phyloP scores from a whole-genome alignment of 2,329 filamentous ascomycete species.

The Epichloe uncinata region DNA sequence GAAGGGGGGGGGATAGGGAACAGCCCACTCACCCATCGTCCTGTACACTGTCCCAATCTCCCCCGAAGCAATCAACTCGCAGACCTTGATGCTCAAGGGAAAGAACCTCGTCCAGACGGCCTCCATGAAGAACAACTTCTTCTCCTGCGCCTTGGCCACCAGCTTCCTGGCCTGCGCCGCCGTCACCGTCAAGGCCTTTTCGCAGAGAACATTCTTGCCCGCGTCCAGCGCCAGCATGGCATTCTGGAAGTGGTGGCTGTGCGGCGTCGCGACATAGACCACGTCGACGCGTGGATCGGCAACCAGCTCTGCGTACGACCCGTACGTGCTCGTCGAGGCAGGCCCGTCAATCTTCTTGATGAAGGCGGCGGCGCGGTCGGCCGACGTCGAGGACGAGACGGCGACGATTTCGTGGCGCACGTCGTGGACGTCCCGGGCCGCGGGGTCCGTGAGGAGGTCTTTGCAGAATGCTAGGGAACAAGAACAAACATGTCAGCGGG shows the following conservation, averaged over 20 bases:
- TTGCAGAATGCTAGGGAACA: slow-evolving; percentile 49
- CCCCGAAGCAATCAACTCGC: slow-evolving; percentile 44
- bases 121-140: slow-evolving; percentile 69
- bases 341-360: slow-evolving; percentile 59
- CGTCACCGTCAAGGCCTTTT: slow-evolving; percentile 82
- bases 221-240: slow-evolving; percentile 70
- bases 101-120: slow-evolving; percentile 87
- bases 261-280: slow-evolving; percentile 79
- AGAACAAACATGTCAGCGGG: not conserved
- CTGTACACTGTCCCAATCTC: slow-evolving; percentile 49
- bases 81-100: slow-evolving; percentile 63
- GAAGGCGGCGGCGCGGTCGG: slow-evolving; percentile 57
- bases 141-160: slow-evolving; percentile 56
- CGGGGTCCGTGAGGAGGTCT: slow-evolving; percentile 65
- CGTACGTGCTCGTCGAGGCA: slow-evolving; percentile 56
- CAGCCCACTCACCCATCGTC: slow-evolving; percentile 35
- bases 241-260: slow-evolving; percentile 90
- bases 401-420: slow-evolving; percentile 66
- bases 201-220: slow-evolving; percentile 80
- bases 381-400: slow-evolving; percentile 65
- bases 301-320: slow-evolving; percentile 71
- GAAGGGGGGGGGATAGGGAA: not conserved
- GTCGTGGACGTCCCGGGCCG: slow-evolving; percentile 54
- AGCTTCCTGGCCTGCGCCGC: slow-evolving; percentile 63
- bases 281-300: slow-evolving; percentile 69